Evolutionary conservation across 2,329 filamentous ascomycete genomes (phyloP), one percentile per base, ranked within the genome.

Genomic region (Arthrocladium fulminans): DNA sequence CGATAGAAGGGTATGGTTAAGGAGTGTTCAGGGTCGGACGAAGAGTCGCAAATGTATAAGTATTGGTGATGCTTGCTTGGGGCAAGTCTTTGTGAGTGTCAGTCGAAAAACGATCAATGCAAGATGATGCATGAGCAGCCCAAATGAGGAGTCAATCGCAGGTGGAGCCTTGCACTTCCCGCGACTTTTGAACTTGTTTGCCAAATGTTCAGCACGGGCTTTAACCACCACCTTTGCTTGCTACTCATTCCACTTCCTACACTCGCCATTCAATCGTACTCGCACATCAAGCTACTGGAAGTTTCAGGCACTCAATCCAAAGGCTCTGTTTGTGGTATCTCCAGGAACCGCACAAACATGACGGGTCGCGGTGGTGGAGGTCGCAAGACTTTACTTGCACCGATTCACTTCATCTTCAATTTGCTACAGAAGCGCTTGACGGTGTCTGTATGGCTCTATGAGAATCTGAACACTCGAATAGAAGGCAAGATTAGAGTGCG

Each of bases 391-490:
- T 75, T 86, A 55, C 76, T 86, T 57, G 82, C 83, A 51, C 83
- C 83, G 1, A 87, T 87, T 73, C 89, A 92, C 70, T 88, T 88
- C 69, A 90, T 92, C 67, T 92, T 92, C 80, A 94, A 92, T 75
- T 83, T 96, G 32, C 79, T 97, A 8, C 89, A 81, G 61, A 73
- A 86, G 67, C 83, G 88, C 62, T 82, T 85, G 13, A 89, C 84
- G 1, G 88, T 97, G 32, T 87, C 86, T 60, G 86, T 98, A 63
- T 98, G 92, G 92, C 75, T 98, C 35, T 97, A 94, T 68, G 92
- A 98, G 72, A 92, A 98, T 75, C 74, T 97, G 47, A 82, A 83
- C 12, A 89, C 95, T 63, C 79, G 92, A 52, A 96, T 98, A 63
- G 89, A 97, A 71, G 92, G 92, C 54, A 95, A 90, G 72, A 95